Evolutionary conservation across 805 yeast species (phyloP).

Genomic region (Ogataea pini): DNA sequence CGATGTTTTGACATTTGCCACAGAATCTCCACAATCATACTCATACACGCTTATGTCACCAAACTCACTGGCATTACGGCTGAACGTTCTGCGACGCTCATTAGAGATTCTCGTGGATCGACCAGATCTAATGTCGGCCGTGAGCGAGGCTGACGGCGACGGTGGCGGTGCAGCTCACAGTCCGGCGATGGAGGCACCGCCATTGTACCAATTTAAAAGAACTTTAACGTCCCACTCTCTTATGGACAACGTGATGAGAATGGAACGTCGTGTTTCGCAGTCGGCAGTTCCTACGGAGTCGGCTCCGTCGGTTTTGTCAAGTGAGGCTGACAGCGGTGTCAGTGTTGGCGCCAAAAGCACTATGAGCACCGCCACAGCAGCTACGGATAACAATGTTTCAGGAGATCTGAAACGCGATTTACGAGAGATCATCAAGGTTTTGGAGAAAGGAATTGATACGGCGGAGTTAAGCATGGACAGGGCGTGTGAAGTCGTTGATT

Average conservation of each 20-base stretch:
- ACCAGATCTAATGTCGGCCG: constrained; percentile 42
- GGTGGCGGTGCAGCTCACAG: neutral
- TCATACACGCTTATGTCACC: constrained; percentile 84
- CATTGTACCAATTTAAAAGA: constrained; percentile 14
- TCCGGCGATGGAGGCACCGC: constrained; percentile 3
- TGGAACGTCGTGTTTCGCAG: constrained; percentile 46
- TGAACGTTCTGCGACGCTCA: constrained; percentile 74
- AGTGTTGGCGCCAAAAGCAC: neutral
- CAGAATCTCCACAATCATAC: constrained; percentile 80
- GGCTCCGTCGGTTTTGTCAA: neutral
- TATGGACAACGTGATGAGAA: constrained; percentile 31
- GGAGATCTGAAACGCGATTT: constrained; percentile 36
- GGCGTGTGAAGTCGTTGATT: constrained; percentile 45
- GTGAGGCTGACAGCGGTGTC: neutral
- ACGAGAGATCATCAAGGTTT: constrained; percentile 48
- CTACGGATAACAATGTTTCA: neutral
- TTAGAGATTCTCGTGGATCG: constrained; percentile 69
- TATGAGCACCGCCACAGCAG: neutral
- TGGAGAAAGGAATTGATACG: constrained; percentile 40
- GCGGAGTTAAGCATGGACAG: constrained; percentile 27
- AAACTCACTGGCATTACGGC: constrained; percentile 71
- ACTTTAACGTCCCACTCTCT: constrained; percentile 21
- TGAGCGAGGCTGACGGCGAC: constrained; percentile 11
- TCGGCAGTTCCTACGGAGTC: constrained; percentile 38
- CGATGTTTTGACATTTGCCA: constrained; percentile 64